Conservation (phyloP, 176 grass and related monocot genomes). For the Zoysia japonica region DNA sequence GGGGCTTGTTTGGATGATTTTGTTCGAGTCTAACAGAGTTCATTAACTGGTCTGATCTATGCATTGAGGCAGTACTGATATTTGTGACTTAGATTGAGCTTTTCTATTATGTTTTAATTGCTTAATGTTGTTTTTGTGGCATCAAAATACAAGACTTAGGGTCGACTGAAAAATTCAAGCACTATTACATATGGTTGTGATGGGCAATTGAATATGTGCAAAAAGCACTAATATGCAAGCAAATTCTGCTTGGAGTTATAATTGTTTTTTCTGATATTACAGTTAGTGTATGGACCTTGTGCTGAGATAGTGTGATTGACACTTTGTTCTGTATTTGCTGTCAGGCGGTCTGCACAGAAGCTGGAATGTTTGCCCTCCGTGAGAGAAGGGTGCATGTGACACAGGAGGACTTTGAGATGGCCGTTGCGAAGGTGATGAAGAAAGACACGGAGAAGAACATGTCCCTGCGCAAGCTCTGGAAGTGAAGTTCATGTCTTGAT, state of each 20-base stretch:
- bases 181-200: neutral
- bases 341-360: constrained; percentile 91
- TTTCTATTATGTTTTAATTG: neutral
- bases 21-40: neutral
- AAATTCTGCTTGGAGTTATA: neutral
- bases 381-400: constrained; percentile 94
- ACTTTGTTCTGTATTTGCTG: neutral
- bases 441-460: constrained; percentile 97
- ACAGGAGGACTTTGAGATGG: constrained; percentile 95
- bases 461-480: constrained; percentile 91
- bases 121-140: neutral
- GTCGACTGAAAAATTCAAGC: neutral
- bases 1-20: neutral
- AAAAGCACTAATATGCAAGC: neutral
- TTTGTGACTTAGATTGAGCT: neutral
- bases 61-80: neutral
- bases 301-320: neutral
- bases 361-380: constrained; percentile 89
- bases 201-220: neutral
- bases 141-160: neutral
- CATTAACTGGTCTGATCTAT: neutral
- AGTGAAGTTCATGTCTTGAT: constrained; percentile 39
- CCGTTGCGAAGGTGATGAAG: constrained; percentile 95
- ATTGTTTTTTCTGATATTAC: neutral
- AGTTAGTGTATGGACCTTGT: neutral